Conservation (phyloP, 2,329 filamentous ascomycete genomes). For the Hypoxylon rubiginosum region DNA sequence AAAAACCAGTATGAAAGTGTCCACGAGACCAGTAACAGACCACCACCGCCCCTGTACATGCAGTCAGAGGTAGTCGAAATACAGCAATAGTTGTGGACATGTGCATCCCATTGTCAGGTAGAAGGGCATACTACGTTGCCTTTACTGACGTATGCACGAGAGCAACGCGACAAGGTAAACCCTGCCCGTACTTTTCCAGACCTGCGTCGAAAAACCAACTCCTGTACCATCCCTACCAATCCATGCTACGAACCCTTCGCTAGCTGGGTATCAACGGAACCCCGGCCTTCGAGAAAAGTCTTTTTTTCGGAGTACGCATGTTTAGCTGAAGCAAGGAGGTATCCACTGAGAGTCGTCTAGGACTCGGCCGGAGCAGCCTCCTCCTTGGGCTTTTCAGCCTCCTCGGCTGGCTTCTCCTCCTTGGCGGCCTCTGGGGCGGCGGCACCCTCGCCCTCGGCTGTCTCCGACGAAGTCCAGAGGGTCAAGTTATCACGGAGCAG, state of each 20-base stretch:
- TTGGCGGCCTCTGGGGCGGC: constrained; percentile 67
- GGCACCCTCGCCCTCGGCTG: constrained; percentile 79
- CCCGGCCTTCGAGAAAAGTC: constrained; percentile 43
- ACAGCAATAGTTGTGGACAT: constrained; percentile 46
- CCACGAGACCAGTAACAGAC: constrained; percentile 48
- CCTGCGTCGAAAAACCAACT: constrained; percentile 51
- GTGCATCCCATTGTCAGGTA: constrained; percentile 48
- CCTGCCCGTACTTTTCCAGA: constrained; percentile 51
- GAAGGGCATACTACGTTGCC: constrained; percentile 41
- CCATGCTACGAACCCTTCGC: constrained; percentile 51
- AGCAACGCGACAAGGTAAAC: constrained; percentile 47
- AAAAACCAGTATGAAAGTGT: constrained; percentile 46
- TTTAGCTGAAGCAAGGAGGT: constrained; percentile 57
- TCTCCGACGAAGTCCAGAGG: constrained; percentile 96
- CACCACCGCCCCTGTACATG: constrained; percentile 47
- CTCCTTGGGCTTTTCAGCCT: constrained; percentile 69
- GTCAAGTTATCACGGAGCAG: constrained; percentile 97
- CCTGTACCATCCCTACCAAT: constrained; percentile 49
- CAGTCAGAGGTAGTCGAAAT: constrained; percentile 43
- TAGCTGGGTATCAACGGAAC: constrained; percentile 51
- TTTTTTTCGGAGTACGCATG: constrained; percentile 46
- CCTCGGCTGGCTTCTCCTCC: constrained; percentile 69
- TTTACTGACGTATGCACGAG: constrained; percentile 46
- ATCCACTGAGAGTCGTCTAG: constrained; percentile 59
- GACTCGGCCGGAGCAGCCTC: constrained; percentile 66